Conservation (phyloP, 306 rosid species). For the Glycyrrhiza uralensis region DNA sequence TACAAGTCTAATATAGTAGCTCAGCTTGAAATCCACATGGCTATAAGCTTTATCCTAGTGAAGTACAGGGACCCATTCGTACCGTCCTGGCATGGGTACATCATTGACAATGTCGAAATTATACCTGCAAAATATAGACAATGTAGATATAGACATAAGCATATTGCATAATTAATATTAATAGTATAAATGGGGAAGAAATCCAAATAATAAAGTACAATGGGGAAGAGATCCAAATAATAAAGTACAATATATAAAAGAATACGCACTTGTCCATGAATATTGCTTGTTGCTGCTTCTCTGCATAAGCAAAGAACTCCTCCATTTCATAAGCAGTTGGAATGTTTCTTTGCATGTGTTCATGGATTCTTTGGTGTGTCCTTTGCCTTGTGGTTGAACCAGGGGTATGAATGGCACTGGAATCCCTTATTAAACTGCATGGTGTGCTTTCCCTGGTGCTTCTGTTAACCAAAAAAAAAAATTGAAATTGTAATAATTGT, state of each 20-base stretch:
- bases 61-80: constrained; percentile 77
- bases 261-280: constrained; percentile 63
- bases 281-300: constrained; percentile 70
- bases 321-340: constrained; percentile 75
- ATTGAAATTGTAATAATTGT: too few relatives aligned
- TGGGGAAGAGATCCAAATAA: not conserved
- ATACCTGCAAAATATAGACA: constrained; percentile 57
- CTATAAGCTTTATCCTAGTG: constrained; percentile 34
- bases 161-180: not conserved
- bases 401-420: constrained; percentile 48
- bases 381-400: constrained; percentile 65
- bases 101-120: constrained; percentile 76
- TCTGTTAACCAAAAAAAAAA: constrained; percentile 32
- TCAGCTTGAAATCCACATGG: constrained; percentile 21
- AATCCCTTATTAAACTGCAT: constrained; percentile 67
- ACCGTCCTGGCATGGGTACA: constrained; percentile 73
- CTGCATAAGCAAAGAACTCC: constrained; percentile 76
- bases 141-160: not conserved
- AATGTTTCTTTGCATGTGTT: constrained; percentile 45
- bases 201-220: not conserved
- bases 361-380: constrained; percentile 27
- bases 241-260: not conserved
- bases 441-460: constrained; percentile 82
- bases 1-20: constrained; percentile 30
- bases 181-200: not conserved